These are phyloP conservation scores for Salvia splendens DNA, from an alignment of 257 asterid species.

Conservation along the genomic window DNA sequence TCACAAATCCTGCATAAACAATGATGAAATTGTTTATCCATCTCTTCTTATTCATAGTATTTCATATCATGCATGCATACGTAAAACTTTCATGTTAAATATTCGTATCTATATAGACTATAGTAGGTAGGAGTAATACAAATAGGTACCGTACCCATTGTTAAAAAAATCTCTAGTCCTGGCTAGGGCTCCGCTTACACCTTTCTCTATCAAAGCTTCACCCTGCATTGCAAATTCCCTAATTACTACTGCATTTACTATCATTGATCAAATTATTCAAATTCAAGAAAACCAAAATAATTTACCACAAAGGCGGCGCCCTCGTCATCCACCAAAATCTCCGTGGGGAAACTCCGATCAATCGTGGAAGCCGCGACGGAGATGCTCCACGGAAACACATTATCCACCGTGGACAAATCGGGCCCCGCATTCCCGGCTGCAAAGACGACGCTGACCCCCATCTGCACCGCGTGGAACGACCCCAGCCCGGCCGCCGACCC, in stretches of 20 bases:
- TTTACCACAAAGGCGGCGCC: constrained; percentile 40
- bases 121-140: no score
- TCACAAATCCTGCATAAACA: constrained; percentile 38
- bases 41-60: no score
- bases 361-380: constrained; percentile 58
- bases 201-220: constrained; percentile 45
- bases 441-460: constrained; percentile 52
- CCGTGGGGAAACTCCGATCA: constrained; percentile 58
- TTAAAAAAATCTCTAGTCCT: constrained; percentile 36
- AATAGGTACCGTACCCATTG: constrained; percentile 47
- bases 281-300: no score
- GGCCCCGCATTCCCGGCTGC: constrained; percentile 69
- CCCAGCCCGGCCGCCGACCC: constrained; percentile 42
- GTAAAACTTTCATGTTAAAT: no score
- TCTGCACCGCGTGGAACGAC: constrained; percentile 30
- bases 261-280: no score
- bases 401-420: constrained; percentile 41
- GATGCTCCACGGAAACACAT: constrained; percentile 63
- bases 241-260: no score
- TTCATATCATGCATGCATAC: background rate
- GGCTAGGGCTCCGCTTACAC: constrained; percentile 40
- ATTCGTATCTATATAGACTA: no score
- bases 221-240: constrained; percentile 42
- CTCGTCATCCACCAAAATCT: constrained; percentile 34
- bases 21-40: no score